Evolutionary conservation across 2,329 filamentous ascomycete genomes (phyloP).

Genomic region (Epichloe sibirici): DNA sequence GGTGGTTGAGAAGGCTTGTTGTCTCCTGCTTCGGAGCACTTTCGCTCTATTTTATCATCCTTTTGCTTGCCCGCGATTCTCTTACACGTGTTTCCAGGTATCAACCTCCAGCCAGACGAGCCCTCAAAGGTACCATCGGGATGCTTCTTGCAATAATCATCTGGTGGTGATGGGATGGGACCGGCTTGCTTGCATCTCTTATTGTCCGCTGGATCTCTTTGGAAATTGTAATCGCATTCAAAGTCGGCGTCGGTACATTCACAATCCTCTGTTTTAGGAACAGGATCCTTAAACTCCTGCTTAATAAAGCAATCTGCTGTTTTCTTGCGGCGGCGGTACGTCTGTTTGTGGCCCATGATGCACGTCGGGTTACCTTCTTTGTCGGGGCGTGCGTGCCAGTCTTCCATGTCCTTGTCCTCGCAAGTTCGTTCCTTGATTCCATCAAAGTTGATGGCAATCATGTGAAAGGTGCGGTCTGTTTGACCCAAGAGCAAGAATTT

Average conservation of each 20-base stretch:
- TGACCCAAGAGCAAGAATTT: slow-evolving; percentile 75
- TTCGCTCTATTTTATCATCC: slow-evolving; percentile 59
- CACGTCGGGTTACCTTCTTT: slow-evolving; percentile 72
- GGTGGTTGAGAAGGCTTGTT: slow-evolving; percentile 32
- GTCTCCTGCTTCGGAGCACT: slow-evolving; percentile 53
- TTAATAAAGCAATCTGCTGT: slow-evolving; percentile 82
- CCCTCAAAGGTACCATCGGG: slow-evolving; percentile 66
- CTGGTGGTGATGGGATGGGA: slow-evolving; percentile 54
- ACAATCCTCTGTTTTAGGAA: slow-evolving; percentile 59
- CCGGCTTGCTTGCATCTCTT: slow-evolving; percentile 56
- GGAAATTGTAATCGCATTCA: slow-evolving; percentile 93
- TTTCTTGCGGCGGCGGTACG: slow-evolving; percentile 73
- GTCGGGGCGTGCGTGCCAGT: slow-evolving; percentile 77
- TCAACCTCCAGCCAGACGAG: slow-evolving; percentile 81
- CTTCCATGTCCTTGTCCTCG: slow-evolving; percentile 65
- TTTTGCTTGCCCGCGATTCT: slow-evolving; percentile 48
- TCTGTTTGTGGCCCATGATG: slow-evolving; percentile 92
- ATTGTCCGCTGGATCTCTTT: slow-evolving; percentile 49
- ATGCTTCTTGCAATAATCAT: slow-evolving; percentile 56
- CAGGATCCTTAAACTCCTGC: slow-evolving; percentile 68
- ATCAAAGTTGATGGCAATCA: slow-evolving; percentile 74
- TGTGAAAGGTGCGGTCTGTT: slow-evolving; percentile 41
- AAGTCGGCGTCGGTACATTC: slow-evolving; percentile 77
- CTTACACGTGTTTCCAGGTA: slow-evolving; percentile 70
- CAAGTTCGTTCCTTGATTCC: slow-evolving; percentile 73